Evolutionary conservation across 352 stramenopile genomes (phyloP), one percentile per base, ranked within the genome.

Genomic region (Porosira glacialis): DNA sequence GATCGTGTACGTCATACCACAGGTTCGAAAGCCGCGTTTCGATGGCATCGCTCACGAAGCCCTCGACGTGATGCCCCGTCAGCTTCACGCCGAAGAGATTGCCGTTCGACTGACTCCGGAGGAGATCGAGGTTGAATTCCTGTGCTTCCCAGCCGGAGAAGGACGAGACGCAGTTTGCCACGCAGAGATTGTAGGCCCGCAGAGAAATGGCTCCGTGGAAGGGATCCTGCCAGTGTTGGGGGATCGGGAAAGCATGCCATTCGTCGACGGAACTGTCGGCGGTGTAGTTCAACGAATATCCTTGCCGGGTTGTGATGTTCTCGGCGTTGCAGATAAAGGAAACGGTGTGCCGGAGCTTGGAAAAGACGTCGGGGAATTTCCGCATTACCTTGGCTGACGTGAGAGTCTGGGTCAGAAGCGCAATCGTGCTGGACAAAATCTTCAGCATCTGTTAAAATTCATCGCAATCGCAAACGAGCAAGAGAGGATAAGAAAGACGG

Each of bases 111-210:
- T 47, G 17, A 15, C 55, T 65, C 47, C 66, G 59, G 15, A 92
- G 61, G 27, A 78, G 48, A 27, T 85, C 70, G 10, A 86, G 63
- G 47, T 69, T 78, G 36, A 92, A 92, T 50, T 87, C 78, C 17
- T 78, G 65, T 22, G 43, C 28, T 53, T 85, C 73, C 85, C 85
- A 89, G 36, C 85, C 82, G 2, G 82, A 89, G 62, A 92, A 92
- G 27, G 73, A 59, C 3, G 82, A 85, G 26, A 89, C 81, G 67
- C 82, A 88, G 26, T 66, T 80, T 10, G 66, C 75, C 57, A 90
- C 81, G 44, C 72, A 82, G 15, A 89, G 61, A 76, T 92, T 89
- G 41, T 86, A 84, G 8, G 64, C 35, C 31, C 74, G 59, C 2
- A 82, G 35, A 36, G 85, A 88, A 38, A 92, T 47, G 24, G 53